Evolutionary conservation across 2,329 filamentous ascomycete genomes (phyloP).

Genomic region (Pseudocercospora fuligena): DNA sequence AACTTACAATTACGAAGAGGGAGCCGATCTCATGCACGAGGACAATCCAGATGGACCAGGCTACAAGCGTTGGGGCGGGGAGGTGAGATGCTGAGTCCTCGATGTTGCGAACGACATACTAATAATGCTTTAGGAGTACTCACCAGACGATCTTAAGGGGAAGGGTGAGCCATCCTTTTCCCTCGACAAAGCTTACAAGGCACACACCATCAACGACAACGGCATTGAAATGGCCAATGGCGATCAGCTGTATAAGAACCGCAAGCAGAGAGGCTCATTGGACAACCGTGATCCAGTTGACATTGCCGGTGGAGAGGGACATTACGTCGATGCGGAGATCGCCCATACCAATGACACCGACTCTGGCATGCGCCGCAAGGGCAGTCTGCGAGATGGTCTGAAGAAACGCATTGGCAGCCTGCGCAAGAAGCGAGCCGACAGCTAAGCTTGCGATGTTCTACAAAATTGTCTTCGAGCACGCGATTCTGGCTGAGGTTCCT

Average conservation of each 20-base stretch:
- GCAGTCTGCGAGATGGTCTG: slow-evolving; percentile 44
- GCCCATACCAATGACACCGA: slow-evolving; percentile 36
- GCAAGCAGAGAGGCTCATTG: slow-evolving; percentile 36
- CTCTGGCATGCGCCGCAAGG: slow-evolving; percentile 37
- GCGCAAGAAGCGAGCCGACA: slow-evolving; percentile 41
- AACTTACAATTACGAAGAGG: slow-evolving; percentile 79
- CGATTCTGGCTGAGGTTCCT: too few relatives aligned
- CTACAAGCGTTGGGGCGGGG: slow-evolving; percentile 75
- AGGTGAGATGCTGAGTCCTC: slow-evolving; percentile 59
- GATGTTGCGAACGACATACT: slow-evolving; percentile 9
- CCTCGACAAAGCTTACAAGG: slow-evolving; percentile 70
- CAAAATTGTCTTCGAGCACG: not conserved
- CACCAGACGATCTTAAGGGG: slow-evolving; percentile 77
- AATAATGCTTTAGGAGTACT: slow-evolving; percentile 59
- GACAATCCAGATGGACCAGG: slow-evolving; percentile 69
- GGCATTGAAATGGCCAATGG: slow-evolving; percentile 53
- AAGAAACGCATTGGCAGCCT: slow-evolving; percentile 56
- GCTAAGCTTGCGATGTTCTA: not conserved
- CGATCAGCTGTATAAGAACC: slow-evolving; percentile 44
- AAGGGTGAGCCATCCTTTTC: slow-evolving; percentile 79
- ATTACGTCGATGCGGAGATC: slow-evolving; percentile 39
- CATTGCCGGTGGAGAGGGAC: slow-evolving; percentile 40
- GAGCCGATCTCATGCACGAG: slow-evolving; percentile 83
- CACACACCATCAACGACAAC: slow-evolving; percentile 53
- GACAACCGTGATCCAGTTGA: slow-evolving; percentile 40